Base-by-base conservation (phyloP, 306 rosid genomes). In the Quercus ilex region DNA sequence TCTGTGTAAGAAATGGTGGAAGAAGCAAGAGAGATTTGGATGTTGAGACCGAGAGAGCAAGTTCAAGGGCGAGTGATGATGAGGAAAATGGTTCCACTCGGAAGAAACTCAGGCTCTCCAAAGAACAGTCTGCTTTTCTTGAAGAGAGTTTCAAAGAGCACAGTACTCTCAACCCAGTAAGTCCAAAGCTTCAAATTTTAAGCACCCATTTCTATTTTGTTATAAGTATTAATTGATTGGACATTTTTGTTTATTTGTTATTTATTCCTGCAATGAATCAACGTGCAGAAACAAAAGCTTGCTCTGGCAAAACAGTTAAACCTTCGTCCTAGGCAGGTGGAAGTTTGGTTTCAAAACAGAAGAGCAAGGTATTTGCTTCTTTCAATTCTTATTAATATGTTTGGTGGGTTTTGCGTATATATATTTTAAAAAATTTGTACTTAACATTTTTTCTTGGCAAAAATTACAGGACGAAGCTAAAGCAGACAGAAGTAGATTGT, bases 331-430 rank as follows among this genome's bases (percentile, higher is more conserved):
- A 92, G 99, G n/a, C 99, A 96, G 78, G 99, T 96, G 4, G 99
- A 96, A 81, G 99, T 96, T 4, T 96, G 99, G 99, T 96, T 96
- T 83, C 99, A 96, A 81, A 96, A 96, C 67, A 88, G 99, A 88
- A 91, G 99, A 83, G 99, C 99, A 73, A 96, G 99, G 99, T 95
- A 86, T 43, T 8, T 11, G 1, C 3, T 31, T 3, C 13, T 59
- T 25, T 5, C 0, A 1, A 11, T 5, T 9, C 2, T 73, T 51
- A 2, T 14, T 3, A 63, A 55, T 15, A 7, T 58, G 12, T 18
- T 46, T 2, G 0, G 2, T 11, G 2, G 6, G 5, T 5, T 1
- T 1, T 35, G 8, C 49, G 0, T 46, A 57, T 73, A 1, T 28
- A 5, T 21, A 12, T 10, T 20, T 13, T 49, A 11, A 7, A 33